phyloP scores from a whole-genome alignment of 2,329 filamentous ascomycete species.

The Fusarium equiseti region DNA sequence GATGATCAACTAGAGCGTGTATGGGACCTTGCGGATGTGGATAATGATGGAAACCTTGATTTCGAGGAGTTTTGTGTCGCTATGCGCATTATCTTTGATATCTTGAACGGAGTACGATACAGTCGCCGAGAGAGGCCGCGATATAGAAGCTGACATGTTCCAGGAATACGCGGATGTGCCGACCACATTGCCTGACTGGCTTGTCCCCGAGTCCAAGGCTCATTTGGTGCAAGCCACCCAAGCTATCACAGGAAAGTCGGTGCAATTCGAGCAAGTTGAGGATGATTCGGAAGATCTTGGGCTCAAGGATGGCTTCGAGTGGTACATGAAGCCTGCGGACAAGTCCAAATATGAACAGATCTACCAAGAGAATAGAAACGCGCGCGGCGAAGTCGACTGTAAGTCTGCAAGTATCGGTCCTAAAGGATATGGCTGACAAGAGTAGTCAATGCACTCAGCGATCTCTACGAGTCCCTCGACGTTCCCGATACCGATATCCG shows the following conservation, averaged over 20 bases:
- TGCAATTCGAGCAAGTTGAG: slow-evolving; percentile 86
- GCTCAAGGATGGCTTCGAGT: slow-evolving; percentile 96
- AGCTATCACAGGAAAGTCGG: slow-evolving; percentile 81
- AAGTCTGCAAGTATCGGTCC: slow-evolving; percentile 50
- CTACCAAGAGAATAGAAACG: slow-evolving; percentile 91
- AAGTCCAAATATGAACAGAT: slow-evolving; percentile 97
- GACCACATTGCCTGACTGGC: slow-evolving; percentile 87
- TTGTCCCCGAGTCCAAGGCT: slow-evolving; percentile 94
- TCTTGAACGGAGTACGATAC: slow-evolving; percentile 84
- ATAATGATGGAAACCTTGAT: slow-evolving; percentile 96
- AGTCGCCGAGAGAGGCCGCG: background rate
- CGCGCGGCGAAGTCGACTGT: slow-evolving; percentile 86
- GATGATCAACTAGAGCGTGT: slow-evolving; percentile 91
- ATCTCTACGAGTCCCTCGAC: slow-evolving; percentile 85
- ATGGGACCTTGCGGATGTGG: slow-evolving; percentile 97
- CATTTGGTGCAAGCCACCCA: slow-evolving; percentile 87
- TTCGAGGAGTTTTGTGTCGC: slow-evolving; percentile 99
- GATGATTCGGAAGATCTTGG: slow-evolving; percentile 85
- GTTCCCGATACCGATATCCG: slow-evolving; percentile 83
- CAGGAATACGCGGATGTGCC: slow-evolving; percentile 95
- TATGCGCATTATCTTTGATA: slow-evolving; percentile 97
- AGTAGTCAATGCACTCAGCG: slow-evolving; percentile 79
- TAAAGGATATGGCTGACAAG: slow-evolving; percentile 23
- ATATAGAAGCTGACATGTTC: slow-evolving; percentile 27
- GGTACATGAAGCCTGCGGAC: slow-evolving; percentile 96